Base-by-base conservation (phyloP, 805 yeast species). In the Yarrowia porcina region DNA sequence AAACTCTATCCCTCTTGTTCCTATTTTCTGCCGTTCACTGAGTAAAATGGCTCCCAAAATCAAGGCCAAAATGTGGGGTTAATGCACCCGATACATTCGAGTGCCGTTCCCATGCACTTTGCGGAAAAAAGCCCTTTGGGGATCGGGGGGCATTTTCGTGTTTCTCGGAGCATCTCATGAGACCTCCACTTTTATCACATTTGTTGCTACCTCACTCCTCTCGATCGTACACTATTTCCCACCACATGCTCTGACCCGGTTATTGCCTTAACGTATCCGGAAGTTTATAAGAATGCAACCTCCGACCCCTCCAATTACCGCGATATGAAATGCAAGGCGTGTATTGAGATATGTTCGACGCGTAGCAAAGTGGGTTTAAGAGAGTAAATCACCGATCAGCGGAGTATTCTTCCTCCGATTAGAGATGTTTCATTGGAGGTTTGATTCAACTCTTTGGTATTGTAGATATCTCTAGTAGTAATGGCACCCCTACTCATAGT, bases 191-290 rank as follows among this genome's bases (percentile, higher is more conserved):
- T 7, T 18, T 21, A 3, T 9, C 41, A 3, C 7, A 13, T 36
- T 18, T 20, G 10, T 25, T 27, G 21, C 21, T 18, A 12, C 35
- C 2, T 17, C 12, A 8, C 17, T 17, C 17, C 45, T 4, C 21
- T 28, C 27, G 18, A 18, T 30, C 27, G 13, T 23, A 45, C 27
- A 27, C 52, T 45, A 45, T 30, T 45, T 28, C 5, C 35, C 36
- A 18, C 52, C 36, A 45, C 52, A 45, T 45, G 52, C 33, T 45
- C 52, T 45, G 52, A 45, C 52, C 36, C 52, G 52, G 52, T 45
- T 45, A 45, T 44, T 45, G 25, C 36, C 36, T 30, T 30, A 30
- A 28, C 25, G 15, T 45, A 30, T 45, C 36, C 27, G 36, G 28
- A 45, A 45, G 52, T 8, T 30, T 45, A 45, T 45, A 45, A 18